phyloP scores from a whole-genome alignment of 768 basidiomycete species.

The Amanita jacksonii region DNA sequence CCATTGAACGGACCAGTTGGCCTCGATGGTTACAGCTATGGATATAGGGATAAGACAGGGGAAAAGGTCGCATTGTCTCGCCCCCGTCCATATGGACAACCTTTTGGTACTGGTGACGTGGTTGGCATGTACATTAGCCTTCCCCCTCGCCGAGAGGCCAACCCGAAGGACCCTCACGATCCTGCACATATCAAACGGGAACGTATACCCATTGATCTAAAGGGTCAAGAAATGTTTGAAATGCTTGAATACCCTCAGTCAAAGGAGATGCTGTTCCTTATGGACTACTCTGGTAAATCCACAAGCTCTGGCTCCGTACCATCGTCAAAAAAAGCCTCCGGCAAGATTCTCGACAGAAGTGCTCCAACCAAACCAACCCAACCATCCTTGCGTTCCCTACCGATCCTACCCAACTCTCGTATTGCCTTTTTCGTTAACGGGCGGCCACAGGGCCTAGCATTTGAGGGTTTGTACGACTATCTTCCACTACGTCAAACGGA shows the following conservation, averaged over 20 bases:
- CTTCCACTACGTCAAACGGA: conserved; percentile 65
- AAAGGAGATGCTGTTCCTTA: conserved; percentile 88
- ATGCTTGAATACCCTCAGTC: conserved; percentile 77
- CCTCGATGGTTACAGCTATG: conserved; percentile 90
- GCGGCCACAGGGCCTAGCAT: conserved; percentile 73
- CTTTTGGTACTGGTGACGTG: conserved; percentile 77
- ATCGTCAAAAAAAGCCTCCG: conserved; percentile 58
- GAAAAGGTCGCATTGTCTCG: conserved; percentile 85
- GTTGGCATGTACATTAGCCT: conserved; percentile 91
- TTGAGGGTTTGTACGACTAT: conserved; percentile 84
- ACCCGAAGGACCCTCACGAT: conserved; percentile 59
- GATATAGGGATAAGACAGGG: conserved; percentile 83
- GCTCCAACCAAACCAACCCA: conserved; percentile 33
- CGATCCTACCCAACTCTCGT: conserved; percentile 58
- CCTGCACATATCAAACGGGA: conserved; percentile 80
- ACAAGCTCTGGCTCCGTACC: conserved; percentile 46
- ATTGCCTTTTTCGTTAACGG: conserved; percentile 94
- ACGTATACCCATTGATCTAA: conserved; percentile 89
- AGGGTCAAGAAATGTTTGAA: conserved; percentile 97
- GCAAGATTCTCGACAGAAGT: conserved; percentile 57
- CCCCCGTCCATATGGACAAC: conserved; percentile 63
- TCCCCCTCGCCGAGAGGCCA: conserved; percentile 53
- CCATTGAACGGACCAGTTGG: conserved; percentile 91
- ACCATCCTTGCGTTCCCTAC: conserved; percentile 51
- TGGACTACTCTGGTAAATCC: conserved; percentile 65